These are phyloP conservation scores for Pythium rhizo-oryzae DNA, from an alignment of 352 stramenopile genomes.

Conservation along the genomic window DNA sequence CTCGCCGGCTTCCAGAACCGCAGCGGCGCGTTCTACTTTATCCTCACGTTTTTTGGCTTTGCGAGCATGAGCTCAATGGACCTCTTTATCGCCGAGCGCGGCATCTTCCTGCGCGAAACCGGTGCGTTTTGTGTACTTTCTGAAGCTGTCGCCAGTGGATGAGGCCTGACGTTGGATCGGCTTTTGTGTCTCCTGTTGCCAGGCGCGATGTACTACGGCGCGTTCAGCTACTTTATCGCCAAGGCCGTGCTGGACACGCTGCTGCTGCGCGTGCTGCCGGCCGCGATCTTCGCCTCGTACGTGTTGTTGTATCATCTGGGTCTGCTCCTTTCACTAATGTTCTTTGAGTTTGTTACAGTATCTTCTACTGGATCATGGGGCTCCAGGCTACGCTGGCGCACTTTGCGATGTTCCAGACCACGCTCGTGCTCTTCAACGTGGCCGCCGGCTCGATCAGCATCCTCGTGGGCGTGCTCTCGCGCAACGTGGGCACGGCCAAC, in stretches of 20 bases:
- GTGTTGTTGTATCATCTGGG: no score
- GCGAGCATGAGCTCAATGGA: constrained; percentile 87
- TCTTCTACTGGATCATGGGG: constrained; percentile 89
- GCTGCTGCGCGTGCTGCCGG: constrained; percentile 71
- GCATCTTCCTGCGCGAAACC: constrained; percentile 79
- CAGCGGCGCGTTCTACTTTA: constrained; percentile 85
- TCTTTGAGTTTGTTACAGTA: no score
- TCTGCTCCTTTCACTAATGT: no score
- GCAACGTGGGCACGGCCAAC: constrained; percentile 72
- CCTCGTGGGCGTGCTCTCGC: constrained; percentile 67
- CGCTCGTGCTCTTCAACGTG: constrained; percentile 83
- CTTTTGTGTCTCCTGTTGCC: background rate
- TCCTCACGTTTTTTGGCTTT: constrained; percentile 87
- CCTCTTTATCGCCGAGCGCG: constrained; percentile 72
- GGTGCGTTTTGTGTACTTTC: constrained; percentile 23
- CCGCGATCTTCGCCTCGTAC: constrained; percentile 69
- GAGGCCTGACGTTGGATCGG: background rate
- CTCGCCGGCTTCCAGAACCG: constrained; percentile 86
- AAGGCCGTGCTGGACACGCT: constrained; percentile 81
- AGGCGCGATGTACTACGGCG: constrained; percentile 78
- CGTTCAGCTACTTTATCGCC: constrained; percentile 80
- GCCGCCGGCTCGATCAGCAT: constrained; percentile 76
- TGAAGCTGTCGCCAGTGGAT: background rate
- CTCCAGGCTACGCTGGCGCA: constrained; percentile 56
- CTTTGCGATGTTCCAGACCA: constrained; percentile 72